Base-by-base conservation (phyloP, 495 filamentous ascomycete genomes). In the Neurospora sp. region DNA sequence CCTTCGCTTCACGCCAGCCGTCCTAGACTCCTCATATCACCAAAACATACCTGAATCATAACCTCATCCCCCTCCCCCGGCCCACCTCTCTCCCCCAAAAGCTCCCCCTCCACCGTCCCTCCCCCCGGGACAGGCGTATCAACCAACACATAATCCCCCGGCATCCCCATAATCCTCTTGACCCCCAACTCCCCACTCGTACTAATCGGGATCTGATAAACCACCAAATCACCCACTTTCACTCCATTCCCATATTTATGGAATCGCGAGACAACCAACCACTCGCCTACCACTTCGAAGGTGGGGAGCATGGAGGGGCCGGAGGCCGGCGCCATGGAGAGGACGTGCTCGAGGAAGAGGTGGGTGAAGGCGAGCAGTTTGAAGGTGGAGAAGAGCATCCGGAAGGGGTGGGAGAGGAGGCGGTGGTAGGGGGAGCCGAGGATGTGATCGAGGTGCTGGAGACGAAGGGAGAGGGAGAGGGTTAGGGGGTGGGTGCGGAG, bases 291-390 rank as follows among this genome's bases (percentile, higher is more conserved):
- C 0, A 88, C 85, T 39, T 85, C 84, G 74, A 96, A 87, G 5
- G 93, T 94, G 37, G 94, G 93, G 69, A 94, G 88, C 92, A 95
- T 95, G 2, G 90, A 93, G 0, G 92, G 89, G 2, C 93, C 93
- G 39, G 82, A 82, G 72, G 86, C 86, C 9, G 83, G 82, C 41
- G 88, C 85, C 70, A 89, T 74, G 69, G 76, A 78, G 81, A 85
- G 83, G 70, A 84, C 83, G 79, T 91, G 86, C 16, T 85, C 79
- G 76, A 84, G 86, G 74, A 91, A 77, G 12, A 94, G 79, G 81
- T 96, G 92, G 20, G 77, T 69, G 72, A 88, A 78, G 41, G 85
- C 82, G 72, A 87, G 76, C 40, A 80, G 78, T 73, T 90, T 87
- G 66, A 83, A 69, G 1, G 82, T 83, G 71, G 46, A 66, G 71